Evolutionary conservation across 1,139 yeast genomes (phyloP).

Genomic region (Saccharomyces hybrid): DNA sequence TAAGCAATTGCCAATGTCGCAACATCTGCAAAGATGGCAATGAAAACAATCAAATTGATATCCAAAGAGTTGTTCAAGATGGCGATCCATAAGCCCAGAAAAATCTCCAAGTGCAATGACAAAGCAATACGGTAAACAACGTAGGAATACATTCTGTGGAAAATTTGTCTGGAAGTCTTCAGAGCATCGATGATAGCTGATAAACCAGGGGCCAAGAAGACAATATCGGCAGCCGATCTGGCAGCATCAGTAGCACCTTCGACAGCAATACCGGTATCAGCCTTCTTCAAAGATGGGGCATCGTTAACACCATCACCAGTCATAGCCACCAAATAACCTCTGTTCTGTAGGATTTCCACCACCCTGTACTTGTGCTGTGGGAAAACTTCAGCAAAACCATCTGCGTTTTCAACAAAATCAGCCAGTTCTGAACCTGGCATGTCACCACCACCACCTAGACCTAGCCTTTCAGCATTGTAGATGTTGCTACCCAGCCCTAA

Average conservation of each 20-base stretch:
- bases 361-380: slow-evolving; percentile 94
- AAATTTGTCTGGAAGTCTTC: slow-evolving; percentile 91
- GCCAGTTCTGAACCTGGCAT: slow-evolving; percentile 95
- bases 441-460: slow-evolving; percentile 94
- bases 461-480: slow-evolving; percentile 94
- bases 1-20: slow-evolving; percentile 93
- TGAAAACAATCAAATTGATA: slow-evolving; percentile 84
- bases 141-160: slow-evolving; percentile 97
- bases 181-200: slow-evolving; percentile 91
- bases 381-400: slow-evolving; percentile 96
- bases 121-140: slow-evolving; percentile 94
- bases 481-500: slow-evolving; percentile 94
- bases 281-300: slow-evolving; percentile 93
- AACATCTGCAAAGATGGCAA: slow-evolving; percentile 93
- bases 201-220: slow-evolving; percentile 92
- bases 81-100: slow-evolving; percentile 91
- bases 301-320: slow-evolving; percentile 98
- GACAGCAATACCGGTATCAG: slow-evolving; percentile 95
- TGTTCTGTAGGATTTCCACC: slow-evolving; percentile 37
- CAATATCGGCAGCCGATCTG: slow-evolving; percentile 93
- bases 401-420: slow-evolving; percentile 92
- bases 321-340: slow-evolving; percentile 96
- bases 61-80: slow-evolving; percentile 75
- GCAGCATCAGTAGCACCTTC: slow-evolving; percentile 97
- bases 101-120: slow-evolving; percentile 84